Base-by-base conservation (phyloP, 2,329 filamentous ascomycete species). In the Alternaria infectoria region DNA sequence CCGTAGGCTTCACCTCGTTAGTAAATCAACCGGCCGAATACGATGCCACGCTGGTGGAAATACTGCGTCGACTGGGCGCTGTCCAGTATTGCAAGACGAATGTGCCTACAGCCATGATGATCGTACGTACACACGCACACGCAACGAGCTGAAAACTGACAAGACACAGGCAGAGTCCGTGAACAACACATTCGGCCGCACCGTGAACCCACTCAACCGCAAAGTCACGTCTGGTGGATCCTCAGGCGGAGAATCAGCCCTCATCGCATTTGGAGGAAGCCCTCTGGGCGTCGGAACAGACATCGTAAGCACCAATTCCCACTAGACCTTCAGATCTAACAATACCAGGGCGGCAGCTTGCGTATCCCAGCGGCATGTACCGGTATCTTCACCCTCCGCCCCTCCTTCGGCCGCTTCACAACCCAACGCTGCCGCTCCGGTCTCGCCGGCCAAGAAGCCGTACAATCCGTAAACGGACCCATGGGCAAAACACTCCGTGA, bases 21-120 rank as follows among this genome's bases (percentile, higher is more conserved):
- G 87, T 89, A 4, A 84, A 85, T 43, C 82, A 89, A 49, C 88
- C 90, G 0, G 88, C 86, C 13, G 75, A 78, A 30, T 77, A 83
- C 64, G 86, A 90, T 73, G 84, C 87, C 0, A 83, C 85, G 0
- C 79, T 91, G 7, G 86, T 91, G 0, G 82, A 86, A 9, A 80
- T 90, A 1, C 77, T 92, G 5, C 79, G 86, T 25, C 81, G 83
- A 17, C 82, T 88, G 0, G 90, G 90, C 1, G 90, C 90, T 1
- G 83, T 92, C 0, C 79, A 90, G n/a, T 90, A 91, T 67, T 85
- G 87, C 67, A 92, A 92, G 78, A 92, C 90, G 1, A 91, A 91
- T 69, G 82, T 92, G 3, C 89, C 90, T 0, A 89, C 87, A 2
- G 87, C 88, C 12, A 89, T 90, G 84, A 90, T 91, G 89, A 89